Base-by-base conservation (phyloP, 1,284 basidiomycete genomes). In the Irpex sp. region DNA sequence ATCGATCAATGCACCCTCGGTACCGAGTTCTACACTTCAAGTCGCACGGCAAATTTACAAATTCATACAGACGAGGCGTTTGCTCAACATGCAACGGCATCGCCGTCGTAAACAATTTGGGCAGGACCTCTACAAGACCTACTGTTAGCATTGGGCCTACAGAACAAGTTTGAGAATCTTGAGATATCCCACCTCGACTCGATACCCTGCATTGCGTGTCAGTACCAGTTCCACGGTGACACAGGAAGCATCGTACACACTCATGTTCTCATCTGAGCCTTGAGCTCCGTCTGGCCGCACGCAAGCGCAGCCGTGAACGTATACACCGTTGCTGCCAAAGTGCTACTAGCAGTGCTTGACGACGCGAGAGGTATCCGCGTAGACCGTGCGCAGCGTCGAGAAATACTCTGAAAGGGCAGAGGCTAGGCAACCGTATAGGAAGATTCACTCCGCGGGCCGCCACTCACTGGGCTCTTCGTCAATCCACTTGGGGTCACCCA, bases 201-300 rank as follows among this genome's bases (percentile, higher is more conserved):
- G 3, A 64, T 57, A 6, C 69, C 69, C 69, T 68, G 26, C 49
- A 11, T 36, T 4, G 59, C 5, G 31, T 55, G 4, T 17, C 9
- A 19, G 37, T 1, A 26, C 21, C 21, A 26, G 3, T 49, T 1
- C n/a, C n/a, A 40, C 19, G 15, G 21, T 17, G 37, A 36, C 19
- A 26, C 38, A 8, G 3, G 15, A 56, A 37, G 31, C 3, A 26
- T 26, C 21, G 3, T 2, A 26, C 21, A 26, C n/a, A 70, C 74
- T 62, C 47, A 76, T 75, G 8, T 77, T 65, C 57, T 82, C 77
- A 82, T 72, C 62, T 80, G 77, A 0, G 81, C 80, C 57, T 78
- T 74, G 4, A 82, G 56, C 64, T 82, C 81, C 0, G 81, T 79
- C 37, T 81, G 69, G 2, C 84, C 85, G 62, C 83, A 83, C 37